phyloP scores from a whole-genome alignment of 306 rosid genomes.

The Malus sylvestris region DNA sequence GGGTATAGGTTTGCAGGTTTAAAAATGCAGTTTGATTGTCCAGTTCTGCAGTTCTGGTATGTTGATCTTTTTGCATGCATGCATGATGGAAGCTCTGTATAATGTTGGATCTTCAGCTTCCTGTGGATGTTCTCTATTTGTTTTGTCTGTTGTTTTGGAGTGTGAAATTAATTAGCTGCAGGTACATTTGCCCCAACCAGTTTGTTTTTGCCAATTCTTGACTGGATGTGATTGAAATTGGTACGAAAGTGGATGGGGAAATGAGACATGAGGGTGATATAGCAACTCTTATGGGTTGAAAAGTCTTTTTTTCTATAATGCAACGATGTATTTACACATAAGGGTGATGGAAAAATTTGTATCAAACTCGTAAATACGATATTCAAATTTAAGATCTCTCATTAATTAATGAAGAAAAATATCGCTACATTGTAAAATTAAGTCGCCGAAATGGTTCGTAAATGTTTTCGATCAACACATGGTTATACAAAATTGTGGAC shows the following conservation, averaged over 20 bases:
- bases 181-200: not conserved
- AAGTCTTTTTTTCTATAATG: too few relatives aligned
- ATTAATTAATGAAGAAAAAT: too few relatives aligned
- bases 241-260: not conserved
- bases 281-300: too few relatives aligned
- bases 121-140: not conserved
- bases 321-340: too few relatives aligned
- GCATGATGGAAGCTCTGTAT: not conserved
- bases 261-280: too few relatives aligned
- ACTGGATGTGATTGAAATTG: not conserved
- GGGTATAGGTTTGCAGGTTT: slow-evolving; percentile 22
- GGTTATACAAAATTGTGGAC: not conserved
- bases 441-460: too few relatives aligned
- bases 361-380: too few relatives aligned
- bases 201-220: not conserved
- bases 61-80: not conserved
- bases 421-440: too few relatives aligned
- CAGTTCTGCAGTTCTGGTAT: not conserved
- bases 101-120: not conserved
- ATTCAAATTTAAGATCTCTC: too few relatives aligned
- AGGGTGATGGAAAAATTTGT: too few relatives aligned
- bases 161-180: not conserved
- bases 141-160: not conserved
- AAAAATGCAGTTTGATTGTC: not conserved
- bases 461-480: too few relatives aligned